phyloP scores from a whole-genome alignment of 495 filamentous ascomycete genomes.

The Aspergillus mulundensis region DNA sequence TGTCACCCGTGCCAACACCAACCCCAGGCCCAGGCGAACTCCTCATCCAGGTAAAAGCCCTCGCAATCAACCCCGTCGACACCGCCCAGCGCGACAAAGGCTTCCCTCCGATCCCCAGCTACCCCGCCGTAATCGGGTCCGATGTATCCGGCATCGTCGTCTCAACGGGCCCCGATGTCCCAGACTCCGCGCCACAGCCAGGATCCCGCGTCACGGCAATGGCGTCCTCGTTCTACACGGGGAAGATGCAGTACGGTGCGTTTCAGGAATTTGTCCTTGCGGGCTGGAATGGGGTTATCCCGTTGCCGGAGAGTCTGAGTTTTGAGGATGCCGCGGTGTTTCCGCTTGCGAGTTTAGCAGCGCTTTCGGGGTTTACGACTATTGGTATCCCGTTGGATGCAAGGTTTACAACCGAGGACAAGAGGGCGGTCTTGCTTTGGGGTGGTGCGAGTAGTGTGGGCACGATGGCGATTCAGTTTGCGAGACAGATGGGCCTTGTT shows the following conservation, averaged over 20 bases:
- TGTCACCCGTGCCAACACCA: background rate
- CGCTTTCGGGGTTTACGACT: slow-evolving; percentile 20
- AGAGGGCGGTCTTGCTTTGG: slow-evolving; percentile 44
- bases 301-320: slow-evolving; percentile 32
- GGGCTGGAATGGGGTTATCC: slow-evolving; percentile 16
- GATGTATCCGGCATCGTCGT: slow-evolving; percentile 39
- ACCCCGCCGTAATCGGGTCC: slow-evolving; percentile 39
- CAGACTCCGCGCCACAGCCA: slow-evolving; percentile 20
- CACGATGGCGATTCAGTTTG: slow-evolving; percentile 37
- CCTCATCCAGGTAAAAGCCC: slow-evolving; percentile 5
- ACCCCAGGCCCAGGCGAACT: slow-evolving; percentile 2
- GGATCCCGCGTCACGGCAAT: slow-evolving; percentile 36
- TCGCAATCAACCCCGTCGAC: slow-evolving; percentile 48
- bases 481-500: slow-evolving; percentile 36
- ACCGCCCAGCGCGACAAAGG: slow-evolving; percentile 30
- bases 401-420: slow-evolving; percentile 23
- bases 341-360: slow-evolving; percentile 33
- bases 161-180: slow-evolving; percentile 29
- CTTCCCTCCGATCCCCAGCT: slow-evolving; percentile 22
- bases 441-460: slow-evolving; percentile 47
- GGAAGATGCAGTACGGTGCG: slow-evolving; percentile 34
- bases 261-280: slow-evolving; percentile 36
- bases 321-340: slow-evolving; percentile 39
- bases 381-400: slow-evolving; percentile 32
- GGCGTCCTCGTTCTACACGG: slow-evolving; percentile 28